phyloP scores from a whole-genome alignment of 1,284 basidiomycete genomes.

The Marasmius oreades region DNA sequence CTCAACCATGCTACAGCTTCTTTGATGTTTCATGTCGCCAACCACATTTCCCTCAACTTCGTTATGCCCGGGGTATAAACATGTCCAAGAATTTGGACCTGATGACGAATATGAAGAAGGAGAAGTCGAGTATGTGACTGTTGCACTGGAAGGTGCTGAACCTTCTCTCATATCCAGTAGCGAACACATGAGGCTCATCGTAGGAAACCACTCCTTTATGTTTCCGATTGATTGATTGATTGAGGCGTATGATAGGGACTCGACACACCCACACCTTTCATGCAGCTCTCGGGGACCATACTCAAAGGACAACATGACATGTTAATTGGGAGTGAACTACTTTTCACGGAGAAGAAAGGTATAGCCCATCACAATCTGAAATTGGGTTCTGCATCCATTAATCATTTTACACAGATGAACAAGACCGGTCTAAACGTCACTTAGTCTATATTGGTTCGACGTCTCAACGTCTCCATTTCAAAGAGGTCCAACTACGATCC shows the following conservation, averaged over 20 bases:
- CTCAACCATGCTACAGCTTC: too few species aligned
- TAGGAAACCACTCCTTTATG: conserved; percentile 32
- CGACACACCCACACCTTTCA: conserved; percentile 68
- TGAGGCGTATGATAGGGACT: conserved; percentile 47
- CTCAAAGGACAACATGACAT: conserved; percentile 63
- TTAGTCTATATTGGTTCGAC: conserved; percentile 54
- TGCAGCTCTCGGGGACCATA: conserved; percentile 71
- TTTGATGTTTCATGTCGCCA: too few species aligned
- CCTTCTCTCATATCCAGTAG: conserved; percentile 68
- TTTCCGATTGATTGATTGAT: background rate
- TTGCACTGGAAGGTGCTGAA: conserved; percentile 70
- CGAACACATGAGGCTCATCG: conserved; percentile 63
- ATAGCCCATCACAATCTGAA: conserved; percentile 6
- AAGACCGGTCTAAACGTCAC: conserved; percentile 43
- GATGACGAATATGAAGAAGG: conserved; percentile 61
- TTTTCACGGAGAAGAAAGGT: conserved; percentile 68
- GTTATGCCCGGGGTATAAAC: conserved; percentile 49
- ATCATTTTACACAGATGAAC: conserved; percentile 28
- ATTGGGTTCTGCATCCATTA: background rate
- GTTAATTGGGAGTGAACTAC: conserved; percentile 67
- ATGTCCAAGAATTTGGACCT: conserved; percentile 57
- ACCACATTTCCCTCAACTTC: background rate
- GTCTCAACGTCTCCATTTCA: conserved; percentile 61
- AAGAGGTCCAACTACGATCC: conserved; percentile 51
- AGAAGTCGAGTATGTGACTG: conserved; percentile 63